Conservation (phyloP, 2,329 filamentous ascomycete genomes). For the Claviceps sp. region DNA sequence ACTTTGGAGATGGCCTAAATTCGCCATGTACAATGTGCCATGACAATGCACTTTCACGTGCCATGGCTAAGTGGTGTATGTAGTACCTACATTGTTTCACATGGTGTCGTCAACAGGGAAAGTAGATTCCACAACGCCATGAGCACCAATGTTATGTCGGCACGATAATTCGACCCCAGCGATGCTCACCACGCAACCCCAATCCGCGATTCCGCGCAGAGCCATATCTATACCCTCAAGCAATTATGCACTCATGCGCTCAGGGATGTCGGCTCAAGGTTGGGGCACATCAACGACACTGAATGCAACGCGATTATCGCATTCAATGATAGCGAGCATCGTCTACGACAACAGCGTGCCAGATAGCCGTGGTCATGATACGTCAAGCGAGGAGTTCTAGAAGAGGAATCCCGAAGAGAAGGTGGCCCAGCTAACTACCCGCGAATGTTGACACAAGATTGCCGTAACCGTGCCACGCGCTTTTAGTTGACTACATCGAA, state of each 20-base stretch:
- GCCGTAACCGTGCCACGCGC: not conserved
- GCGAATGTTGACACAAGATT: not conserved
- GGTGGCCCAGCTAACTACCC: not conserved
- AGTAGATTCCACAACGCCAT: not conserved
- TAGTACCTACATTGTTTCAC: not conserved
- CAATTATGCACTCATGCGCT: not conserved
- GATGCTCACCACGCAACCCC: not conserved
- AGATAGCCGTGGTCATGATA: not conserved
- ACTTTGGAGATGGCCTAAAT: not conserved
- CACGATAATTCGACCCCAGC: not conserved
- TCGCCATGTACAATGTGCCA: not conserved
- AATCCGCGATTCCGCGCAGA: not conserved
- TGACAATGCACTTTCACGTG: too few species aligned
- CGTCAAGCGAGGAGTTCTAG: not conserved
- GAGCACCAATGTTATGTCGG: not conserved
- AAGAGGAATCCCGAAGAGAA: not conserved
- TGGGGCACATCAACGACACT: not conserved
- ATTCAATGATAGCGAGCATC: not conserved
- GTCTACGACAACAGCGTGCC: not conserved
- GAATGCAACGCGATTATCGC: not conserved
- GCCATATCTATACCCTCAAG: not conserved
- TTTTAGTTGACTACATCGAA: not conserved
- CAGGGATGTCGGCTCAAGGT: not conserved
- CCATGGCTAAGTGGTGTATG: not conserved
- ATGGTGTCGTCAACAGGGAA: not conserved